Evolutionary conservation across 2,329 filamentous ascomycete species (phyloP).

Genomic region (Fusarium heterosporum): DNA sequence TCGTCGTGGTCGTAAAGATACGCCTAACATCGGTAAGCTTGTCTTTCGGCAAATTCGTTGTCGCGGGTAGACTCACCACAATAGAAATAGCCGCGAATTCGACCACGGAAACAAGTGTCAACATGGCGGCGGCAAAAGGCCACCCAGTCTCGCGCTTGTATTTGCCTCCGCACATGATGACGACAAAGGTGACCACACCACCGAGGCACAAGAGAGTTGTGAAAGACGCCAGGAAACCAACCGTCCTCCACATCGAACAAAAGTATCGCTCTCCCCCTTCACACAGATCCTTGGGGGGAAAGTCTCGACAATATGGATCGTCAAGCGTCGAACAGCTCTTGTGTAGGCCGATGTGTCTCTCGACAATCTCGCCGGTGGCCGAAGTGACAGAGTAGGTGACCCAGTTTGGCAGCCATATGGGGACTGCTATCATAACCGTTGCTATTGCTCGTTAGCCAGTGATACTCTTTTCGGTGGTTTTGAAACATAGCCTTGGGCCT

Average conservation of each 20-base stretch:
- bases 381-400: conserved; percentile 70
- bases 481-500: not conserved
- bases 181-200: conserved; percentile 80
- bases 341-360: conserved; percentile 81
- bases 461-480: conserved; percentile 2
- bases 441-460: conserved; percentile 61
- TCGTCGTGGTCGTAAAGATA: conserved; percentile 87
- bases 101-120: conserved; percentile 73
- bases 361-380: conserved; percentile 59
- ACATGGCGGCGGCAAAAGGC: conserved; percentile 76
- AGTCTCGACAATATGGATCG: conserved; percentile 66
- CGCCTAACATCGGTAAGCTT: conserved; percentile 63
- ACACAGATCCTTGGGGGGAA: conserved; percentile 52
- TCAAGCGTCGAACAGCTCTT: conserved; percentile 79
- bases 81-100: conserved; percentile 83
- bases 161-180: conserved; percentile 83
- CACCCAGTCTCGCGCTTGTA: conserved; percentile 84
- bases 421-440: conserved; percentile 76
- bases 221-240: conserved; percentile 89
- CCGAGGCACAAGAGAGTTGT: conserved; percentile 85
- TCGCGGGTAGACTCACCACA: conserved; percentile 71
- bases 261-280: conserved; percentile 73
- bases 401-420: conserved; percentile 79
- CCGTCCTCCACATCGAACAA: conserved; percentile 90
- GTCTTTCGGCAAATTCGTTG: not conserved